A percentile compares a stretch with the other conserved stretches of the same genome.
Conservation (phyloP, 371 early-diverging fungal genomes). For the Funneliformis caledonium region DNA sequence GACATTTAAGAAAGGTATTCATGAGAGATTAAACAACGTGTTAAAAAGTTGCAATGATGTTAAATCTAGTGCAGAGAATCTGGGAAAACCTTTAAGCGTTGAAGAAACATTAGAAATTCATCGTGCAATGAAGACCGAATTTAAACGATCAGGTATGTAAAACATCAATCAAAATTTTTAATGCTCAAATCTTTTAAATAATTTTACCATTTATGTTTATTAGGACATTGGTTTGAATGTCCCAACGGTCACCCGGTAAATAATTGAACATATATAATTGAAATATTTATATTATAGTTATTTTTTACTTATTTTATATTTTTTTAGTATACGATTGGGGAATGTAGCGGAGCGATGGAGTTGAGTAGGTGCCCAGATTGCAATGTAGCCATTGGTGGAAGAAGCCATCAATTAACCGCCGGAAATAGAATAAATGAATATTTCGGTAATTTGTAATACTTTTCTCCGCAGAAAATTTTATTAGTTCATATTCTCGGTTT, state of each 20-base stretch:
- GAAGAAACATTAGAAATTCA: slow-evolving; percentile 49
- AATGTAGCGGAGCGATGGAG: slow-evolving; percentile 50
- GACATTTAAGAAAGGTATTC: background rate
- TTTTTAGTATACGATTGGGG: slow-evolving; percentile 48
- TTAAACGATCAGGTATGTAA: slow-evolving; percentile 44
- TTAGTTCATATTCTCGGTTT: too few species aligned
- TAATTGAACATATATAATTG: background rate
- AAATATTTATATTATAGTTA: background rate
- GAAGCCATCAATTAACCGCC: slow-evolving; percentile 19
- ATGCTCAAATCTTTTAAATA: too few species aligned
- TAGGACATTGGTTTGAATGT: slow-evolving; percentile 48
- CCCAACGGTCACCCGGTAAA: slow-evolving; percentile 54
- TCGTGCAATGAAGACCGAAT: slow-evolving; percentile 45
- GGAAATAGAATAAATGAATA: slow-evolving; percentile 39
- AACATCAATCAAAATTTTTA: too few species aligned
- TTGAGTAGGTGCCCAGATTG: slow-evolving; percentile 48
- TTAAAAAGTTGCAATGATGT: background rate
- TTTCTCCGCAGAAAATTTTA: too few species aligned
- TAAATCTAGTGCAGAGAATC: background rate
- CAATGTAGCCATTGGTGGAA: slow-evolving; percentile 45
- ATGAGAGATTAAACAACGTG: background rate
- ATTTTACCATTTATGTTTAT: background rate
- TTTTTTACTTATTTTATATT: slow-evolving; percentile 7
- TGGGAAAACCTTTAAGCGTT: slow-evolving; percentile 17
- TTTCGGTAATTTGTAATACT: slow-evolving; percentile 13